A percentile compares a stretch with the other conserved stretches of the same genome.
Conservation (phyloP, 1,284 basidiomycete genomes). For the Somion occarium region DNA sequence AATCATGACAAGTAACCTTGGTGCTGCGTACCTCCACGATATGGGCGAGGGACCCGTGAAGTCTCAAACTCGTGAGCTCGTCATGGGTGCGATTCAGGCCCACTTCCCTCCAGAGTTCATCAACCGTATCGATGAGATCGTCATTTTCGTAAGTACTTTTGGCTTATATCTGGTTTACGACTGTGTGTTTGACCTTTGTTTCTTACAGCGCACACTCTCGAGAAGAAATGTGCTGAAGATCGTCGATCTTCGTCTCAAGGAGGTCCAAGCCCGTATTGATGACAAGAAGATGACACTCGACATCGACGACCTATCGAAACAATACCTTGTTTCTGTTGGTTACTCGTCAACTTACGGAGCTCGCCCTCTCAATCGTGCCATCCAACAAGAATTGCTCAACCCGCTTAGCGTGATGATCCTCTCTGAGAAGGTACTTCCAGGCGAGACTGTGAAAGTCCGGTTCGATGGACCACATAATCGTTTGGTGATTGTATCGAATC, state of each 20-base stretch:
- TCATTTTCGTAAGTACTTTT: constrained; percentile 73
- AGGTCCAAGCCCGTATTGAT: constrained; percentile 61
- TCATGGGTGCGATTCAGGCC: constrained; percentile 73
- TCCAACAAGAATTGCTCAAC: constrained; percentile 92
- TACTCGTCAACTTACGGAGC: constrained; percentile 88
- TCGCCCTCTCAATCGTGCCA: constrained; percentile 86
- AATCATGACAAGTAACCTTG: constrained; percentile 93
- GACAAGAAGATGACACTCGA: constrained; percentile 79
- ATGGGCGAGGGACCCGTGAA: constrained; percentile 73
- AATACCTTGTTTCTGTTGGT: constrained; percentile 81
- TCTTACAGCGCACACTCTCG: constrained; percentile 68
- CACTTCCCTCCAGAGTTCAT: constrained; percentile 94
- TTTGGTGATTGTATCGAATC: constrained; percentile 82
- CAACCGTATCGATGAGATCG: constrained; percentile 87
- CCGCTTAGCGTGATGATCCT: constrained; percentile 88
- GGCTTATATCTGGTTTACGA: constrained; percentile 2
- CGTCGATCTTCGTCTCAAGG: constrained; percentile 76
- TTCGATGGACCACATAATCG: constrained; percentile 87
- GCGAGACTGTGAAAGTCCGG: constrained; percentile 71
- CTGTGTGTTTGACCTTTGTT: background rate
- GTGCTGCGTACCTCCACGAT: constrained; percentile 74
- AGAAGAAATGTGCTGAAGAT: constrained; percentile 76
- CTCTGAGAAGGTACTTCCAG: constrained; percentile 79
- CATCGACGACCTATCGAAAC: constrained; percentile 74
- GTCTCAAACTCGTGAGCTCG: constrained; percentile 56